These are phyloP conservation scores for Populus hybrid DNA, from an alignment of 441 rosid species.

Conservation along the genomic window DNA sequence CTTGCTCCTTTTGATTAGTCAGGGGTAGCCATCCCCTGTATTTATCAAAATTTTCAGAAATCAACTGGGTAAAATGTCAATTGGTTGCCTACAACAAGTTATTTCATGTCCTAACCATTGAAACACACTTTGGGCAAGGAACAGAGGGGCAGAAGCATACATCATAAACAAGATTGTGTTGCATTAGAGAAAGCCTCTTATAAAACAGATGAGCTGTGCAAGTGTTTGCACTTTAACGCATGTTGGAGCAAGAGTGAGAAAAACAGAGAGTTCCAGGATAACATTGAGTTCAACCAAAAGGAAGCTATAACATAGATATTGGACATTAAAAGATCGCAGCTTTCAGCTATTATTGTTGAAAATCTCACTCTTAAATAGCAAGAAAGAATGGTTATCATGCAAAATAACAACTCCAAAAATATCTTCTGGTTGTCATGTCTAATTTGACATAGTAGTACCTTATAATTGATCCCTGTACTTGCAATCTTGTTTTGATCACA, in stretches of 20 bases:
- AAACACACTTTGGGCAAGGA: not conserved
- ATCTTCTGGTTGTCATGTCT: not conserved
- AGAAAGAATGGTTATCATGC: not conserved
- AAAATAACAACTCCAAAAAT: not conserved
- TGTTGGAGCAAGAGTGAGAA: not conserved
- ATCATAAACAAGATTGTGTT: not conserved
- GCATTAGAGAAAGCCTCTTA: not conserved
- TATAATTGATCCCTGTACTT: constrained; percentile 77
- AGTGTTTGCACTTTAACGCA: not conserved
- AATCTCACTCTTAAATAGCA: not conserved
- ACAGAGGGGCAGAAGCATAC: not conserved
- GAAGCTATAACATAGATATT: not conserved
- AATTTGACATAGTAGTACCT: constrained; percentile 43
- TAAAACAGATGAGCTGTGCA: not conserved
- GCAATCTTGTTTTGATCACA: constrained; percentile 89
- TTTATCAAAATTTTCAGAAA: not conserved
- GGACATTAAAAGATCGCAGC: not conserved
- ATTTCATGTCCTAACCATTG: not conserved
- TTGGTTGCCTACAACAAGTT: not conserved
- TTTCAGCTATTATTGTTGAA: not conserved
- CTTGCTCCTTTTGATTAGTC: not conserved
- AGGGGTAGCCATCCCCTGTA: not conserved
- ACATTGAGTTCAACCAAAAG: not conserved
- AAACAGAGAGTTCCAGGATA: not conserved
- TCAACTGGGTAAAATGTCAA: not conserved